These are phyloP conservation scores for Citrus australasica DNA, from an alignment of 345 rosid genomes.

Conservation along the genomic window DNA sequence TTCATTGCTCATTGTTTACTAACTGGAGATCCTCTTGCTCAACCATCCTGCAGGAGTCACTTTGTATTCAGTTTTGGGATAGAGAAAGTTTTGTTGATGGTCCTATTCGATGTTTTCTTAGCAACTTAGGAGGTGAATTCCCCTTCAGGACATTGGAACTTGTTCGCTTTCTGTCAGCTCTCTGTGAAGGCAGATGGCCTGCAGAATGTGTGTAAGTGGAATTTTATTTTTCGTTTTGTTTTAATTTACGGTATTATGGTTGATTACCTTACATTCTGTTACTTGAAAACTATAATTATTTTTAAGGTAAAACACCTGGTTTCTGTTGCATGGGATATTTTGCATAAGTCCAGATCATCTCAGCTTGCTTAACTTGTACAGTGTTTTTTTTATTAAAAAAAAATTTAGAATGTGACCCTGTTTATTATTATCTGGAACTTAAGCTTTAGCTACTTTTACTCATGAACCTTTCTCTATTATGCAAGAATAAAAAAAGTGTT, in stretches of 20 bases:
- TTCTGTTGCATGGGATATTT: neutral
- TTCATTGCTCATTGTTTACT: slow-evolving; percentile 8
- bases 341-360: neutral
- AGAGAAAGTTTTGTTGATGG: slow-evolving; percentile 85
- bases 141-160: slow-evolving; percentile 74
- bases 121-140: slow-evolving; percentile 85
- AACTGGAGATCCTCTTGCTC: slow-evolving; percentile 23
- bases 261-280: neutral
- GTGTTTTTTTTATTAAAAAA: too few relatives aligned
- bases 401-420: too few relatives aligned
- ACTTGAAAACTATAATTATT: neutral
- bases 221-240: neutral
- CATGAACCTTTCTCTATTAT: neutral
- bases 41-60: slow-evolving; percentile 67
- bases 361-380: neutral
- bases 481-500: neutral
- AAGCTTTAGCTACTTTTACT: neutral
- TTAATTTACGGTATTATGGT: neutral
- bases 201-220: slow-evolving; percentile 92
- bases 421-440: neutral
- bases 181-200: slow-evolving; percentile 97
- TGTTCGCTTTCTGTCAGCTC: slow-evolving; percentile 73
- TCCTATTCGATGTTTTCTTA: slow-evolving; percentile 91
- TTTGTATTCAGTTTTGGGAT: slow-evolving; percentile 97
- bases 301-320: neutral